phyloP scores from a whole-genome alignment of 1,284 basidiomycete genomes.

The Inonotus hispidus region DNA sequence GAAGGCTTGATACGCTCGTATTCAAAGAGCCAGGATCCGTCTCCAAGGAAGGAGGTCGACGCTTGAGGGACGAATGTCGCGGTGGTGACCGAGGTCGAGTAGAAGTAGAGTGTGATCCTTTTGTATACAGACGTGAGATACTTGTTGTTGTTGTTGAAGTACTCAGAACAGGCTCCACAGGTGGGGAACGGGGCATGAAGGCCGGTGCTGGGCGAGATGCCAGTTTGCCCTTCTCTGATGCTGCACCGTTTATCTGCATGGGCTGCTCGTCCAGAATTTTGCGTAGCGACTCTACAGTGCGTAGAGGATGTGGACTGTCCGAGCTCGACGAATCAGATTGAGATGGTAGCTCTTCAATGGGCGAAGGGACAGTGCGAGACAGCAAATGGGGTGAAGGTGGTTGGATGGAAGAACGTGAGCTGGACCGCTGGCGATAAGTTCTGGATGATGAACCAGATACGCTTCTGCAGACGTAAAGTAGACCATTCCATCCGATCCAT shows the following conservation, averaged over 20 bases:
- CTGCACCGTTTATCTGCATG: conserved; percentile 26
- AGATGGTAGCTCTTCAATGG: conserved; percentile 48
- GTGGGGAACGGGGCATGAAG: conserved; percentile 40
- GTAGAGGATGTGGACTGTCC: conserved; percentile 45
- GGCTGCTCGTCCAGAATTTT: conserved; percentile 59
- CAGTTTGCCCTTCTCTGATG: conserved; percentile 20
- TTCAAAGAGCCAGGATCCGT: background rate
- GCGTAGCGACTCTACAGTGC: conserved; percentile 58
- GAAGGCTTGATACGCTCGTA: background rate
- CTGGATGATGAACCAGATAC: conserved; percentile 18
- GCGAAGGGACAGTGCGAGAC: conserved; percentile 44
- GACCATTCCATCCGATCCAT: conserved; percentile 9
- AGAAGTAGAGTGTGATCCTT: conserved; percentile 45
- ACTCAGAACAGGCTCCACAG: conserved; percentile 43
- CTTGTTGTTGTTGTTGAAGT: conserved; percentile 70
- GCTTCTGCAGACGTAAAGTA: conserved; percentile 10
- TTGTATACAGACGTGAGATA: conserved; percentile 65
- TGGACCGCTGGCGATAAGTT: conserved; percentile 25
- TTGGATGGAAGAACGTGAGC: conserved; percentile 33
- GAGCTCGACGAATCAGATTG: conserved; percentile 39
- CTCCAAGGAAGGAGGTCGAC: conserved; percentile 31
- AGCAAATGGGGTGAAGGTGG: conserved; percentile 23
- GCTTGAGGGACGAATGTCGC: conserved; percentile 50
- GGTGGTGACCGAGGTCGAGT: conserved; percentile 50
- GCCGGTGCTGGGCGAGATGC: conserved; percentile 21